A percentile compares a stretch with the other conserved stretches of the same genome.
These are phyloP conservation scores for Clonostachys byssicola DNA, from an alignment of 2,329 filamentous ascomycete genomes.

Conservation along the genomic window DNA sequence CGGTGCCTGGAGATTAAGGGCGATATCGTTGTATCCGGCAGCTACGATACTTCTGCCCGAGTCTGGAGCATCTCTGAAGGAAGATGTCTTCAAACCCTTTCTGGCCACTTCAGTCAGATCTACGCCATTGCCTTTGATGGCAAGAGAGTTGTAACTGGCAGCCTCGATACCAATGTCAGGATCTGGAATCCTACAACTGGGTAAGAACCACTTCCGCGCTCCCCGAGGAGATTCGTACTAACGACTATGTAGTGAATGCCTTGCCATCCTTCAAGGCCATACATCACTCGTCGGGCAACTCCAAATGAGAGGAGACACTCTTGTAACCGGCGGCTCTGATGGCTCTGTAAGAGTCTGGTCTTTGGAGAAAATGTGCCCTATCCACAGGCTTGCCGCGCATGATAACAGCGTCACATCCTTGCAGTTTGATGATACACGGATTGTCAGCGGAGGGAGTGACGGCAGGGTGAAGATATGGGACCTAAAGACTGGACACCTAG, in stretches of 20 bases:
- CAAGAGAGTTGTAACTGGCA: slow-evolving; percentile 87
- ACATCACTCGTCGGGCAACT: slow-evolving; percentile 95
- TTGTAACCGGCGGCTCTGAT: slow-evolving; percentile 94
- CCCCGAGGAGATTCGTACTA: neutral
- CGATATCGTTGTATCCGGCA: slow-evolving; percentile 95
- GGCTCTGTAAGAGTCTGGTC: slow-evolving; percentile 97
- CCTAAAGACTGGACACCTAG: slow-evolving; percentile 82
- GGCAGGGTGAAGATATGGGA: slow-evolving; percentile 99
- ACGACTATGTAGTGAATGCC: slow-evolving; percentile 56
- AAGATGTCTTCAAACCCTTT: slow-evolving; percentile 82
- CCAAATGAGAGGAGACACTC: slow-evolving; percentile 89
- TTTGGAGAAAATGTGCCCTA: slow-evolving; percentile 81
- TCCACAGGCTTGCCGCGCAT: slow-evolving; percentile 91
- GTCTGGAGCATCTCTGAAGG: slow-evolving; percentile 98
- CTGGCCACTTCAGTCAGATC: slow-evolving; percentile 96
- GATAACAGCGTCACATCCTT: slow-evolving; percentile 98
- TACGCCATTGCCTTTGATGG: slow-evolving; percentile 98
- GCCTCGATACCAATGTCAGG: slow-evolving; percentile 90
- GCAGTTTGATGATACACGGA: slow-evolving; percentile 93
- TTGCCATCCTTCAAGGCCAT: slow-evolving; percentile 92
- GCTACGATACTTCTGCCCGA: slow-evolving; percentile 93
- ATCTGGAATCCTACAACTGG: slow-evolving; percentile 93
- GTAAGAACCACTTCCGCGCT: slow-evolving; percentile 39
- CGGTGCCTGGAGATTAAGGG: slow-evolving; percentile 93
- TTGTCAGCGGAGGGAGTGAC: slow-evolving; percentile 94